Conservation (phyloP, 2,329 filamentous ascomycete genomes). For the Allantophomopsis lycopodina region DNA sequence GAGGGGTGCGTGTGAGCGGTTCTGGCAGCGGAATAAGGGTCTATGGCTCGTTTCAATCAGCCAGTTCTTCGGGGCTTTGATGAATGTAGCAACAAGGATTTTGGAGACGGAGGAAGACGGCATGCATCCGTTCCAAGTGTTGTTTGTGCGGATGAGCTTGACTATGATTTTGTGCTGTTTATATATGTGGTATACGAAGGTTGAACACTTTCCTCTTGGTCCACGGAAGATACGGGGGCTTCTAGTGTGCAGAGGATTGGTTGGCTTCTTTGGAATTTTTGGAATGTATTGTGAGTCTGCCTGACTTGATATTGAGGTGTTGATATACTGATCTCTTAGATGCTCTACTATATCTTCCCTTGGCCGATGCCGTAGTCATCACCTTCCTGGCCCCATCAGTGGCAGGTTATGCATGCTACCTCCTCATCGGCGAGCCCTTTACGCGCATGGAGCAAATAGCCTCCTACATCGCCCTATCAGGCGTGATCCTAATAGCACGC, state of each 20-base stretch:
- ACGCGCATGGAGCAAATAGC: slow-evolving; percentile 65
- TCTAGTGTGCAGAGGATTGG: slow-evolving; percentile 52
- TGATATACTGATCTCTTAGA: slow-evolving; percentile 19
- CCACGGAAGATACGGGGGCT: slow-evolving; percentile 50
- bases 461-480: slow-evolving; percentile 59
- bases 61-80: slow-evolving; percentile 70
- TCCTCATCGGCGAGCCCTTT: slow-evolving; percentile 64
- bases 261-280: slow-evolving; percentile 68
- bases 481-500: slow-evolving; percentile 72
- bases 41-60: slow-evolving; percentile 59
- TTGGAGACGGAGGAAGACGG: slow-evolving; percentile 58
- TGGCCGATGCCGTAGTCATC: slow-evolving; percentile 80
- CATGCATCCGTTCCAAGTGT: slow-evolving; percentile 73
- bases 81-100: slow-evolving; percentile 72
- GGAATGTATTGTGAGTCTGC: slow-evolving; percentile 29
- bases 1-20: slow-evolving; percentile 9
- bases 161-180: slow-evolving; percentile 51
- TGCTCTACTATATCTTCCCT: slow-evolving; percentile 62
- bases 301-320: neutral
- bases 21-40: slow-evolving; percentile 57
- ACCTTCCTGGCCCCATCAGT: slow-evolving; percentile 75
- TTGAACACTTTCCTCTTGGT: slow-evolving; percentile 60
- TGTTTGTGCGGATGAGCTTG: slow-evolving; percentile 67
- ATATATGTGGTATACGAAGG: slow-evolving; percentile 62
- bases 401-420: slow-evolving; percentile 66